Base-by-base conservation (phyloP, 177 flowering plant genomes). In the Vitis hybrid region DNA sequence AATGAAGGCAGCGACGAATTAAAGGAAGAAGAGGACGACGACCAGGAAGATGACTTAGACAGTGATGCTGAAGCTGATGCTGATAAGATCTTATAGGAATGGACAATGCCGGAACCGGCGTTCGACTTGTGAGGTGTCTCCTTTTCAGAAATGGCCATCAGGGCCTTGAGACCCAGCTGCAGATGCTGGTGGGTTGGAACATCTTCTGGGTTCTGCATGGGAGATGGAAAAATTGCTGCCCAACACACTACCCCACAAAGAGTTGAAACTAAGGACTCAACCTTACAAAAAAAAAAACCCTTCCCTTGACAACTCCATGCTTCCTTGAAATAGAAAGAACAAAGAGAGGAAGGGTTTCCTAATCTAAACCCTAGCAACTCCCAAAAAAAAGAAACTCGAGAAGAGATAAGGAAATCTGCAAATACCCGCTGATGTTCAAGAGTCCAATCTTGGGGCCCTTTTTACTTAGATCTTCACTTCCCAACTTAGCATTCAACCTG, bases 121-220 rank as follows among this genome's bases (percentile, higher is more conserved):
- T 17, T 24, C 2, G 11, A 21, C 27, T 30, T 8, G 30, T 40
- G n/a, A 11, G 7, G 56, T 50, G 17, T 49, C 17, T 40, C 10
- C 27, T 24, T 54, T 30, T 35, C 24, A 1, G 60, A 18, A 5
- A 6, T 5, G 27, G 10, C 3, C 4, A 61, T 24, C 62, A 72
- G 75, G 69, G 65, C 56, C 58, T 64, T 69, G 27, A 74, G 68
- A 1, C 70, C 73, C 0, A 2, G 50, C 2, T 40, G 67, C 55
- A 11, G 50, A 11, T 12, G 0, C 5, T 15, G 13, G 1, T 14
- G 55, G 24, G 13, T 2, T 24, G 14, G 27, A 11, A 21, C 3
- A 1, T 64, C 11, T 18, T 55, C 58, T 40, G 48, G 64, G 48
- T 15, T 21, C 40, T 62, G 74, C 60, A 71, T 57, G 68, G 59